Conservation (phyloP, 768 basidiomycete species). For the Auricularia sp. region DNA sequence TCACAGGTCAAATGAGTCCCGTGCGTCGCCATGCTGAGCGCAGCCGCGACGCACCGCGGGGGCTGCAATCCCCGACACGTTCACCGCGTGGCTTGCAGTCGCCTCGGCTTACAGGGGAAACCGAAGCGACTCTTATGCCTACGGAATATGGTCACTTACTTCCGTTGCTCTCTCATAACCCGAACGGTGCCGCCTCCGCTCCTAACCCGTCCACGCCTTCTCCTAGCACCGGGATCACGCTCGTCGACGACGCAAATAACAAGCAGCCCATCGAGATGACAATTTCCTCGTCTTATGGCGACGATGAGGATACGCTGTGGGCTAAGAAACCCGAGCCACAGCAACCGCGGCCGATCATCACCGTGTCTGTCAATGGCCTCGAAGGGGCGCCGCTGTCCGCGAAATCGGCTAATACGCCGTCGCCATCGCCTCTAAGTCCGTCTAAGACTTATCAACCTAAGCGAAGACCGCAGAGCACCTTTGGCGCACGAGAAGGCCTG, state of each 20-base stretch:
- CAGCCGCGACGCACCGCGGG: neutral
- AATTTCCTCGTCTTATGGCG: neutral
- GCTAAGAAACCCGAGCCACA: constrained; percentile 26
- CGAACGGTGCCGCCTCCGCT: neutral
- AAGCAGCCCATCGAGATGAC: neutral
- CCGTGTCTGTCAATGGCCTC: constrained; percentile 1
- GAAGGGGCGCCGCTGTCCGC: constrained; percentile 12
- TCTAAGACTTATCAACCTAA: neutral
- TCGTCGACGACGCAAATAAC: neutral
- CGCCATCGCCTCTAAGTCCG: constrained; percentile 9
- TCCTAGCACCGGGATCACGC: neutral
- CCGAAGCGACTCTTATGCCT: neutral
- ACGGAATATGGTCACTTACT: neutral
- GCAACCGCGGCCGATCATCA: neutral
- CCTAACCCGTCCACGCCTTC: neutral
- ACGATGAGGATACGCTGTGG: constrained; percentile 36
- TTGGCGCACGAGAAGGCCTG: constrained; percentile 49
- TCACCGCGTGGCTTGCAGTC: neutral
- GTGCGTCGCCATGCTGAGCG: neutral
- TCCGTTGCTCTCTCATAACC: neutral
- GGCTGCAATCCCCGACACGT: neutral
- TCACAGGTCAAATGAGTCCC: neutral
- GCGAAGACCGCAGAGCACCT: constrained; percentile 37
- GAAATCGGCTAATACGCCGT: constrained; percentile 13
- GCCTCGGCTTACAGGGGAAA: neutral